Evolutionary conservation across 176 grass and related monocot genomes (phyloP).

Genomic region (Phragmites australis): DNA sequence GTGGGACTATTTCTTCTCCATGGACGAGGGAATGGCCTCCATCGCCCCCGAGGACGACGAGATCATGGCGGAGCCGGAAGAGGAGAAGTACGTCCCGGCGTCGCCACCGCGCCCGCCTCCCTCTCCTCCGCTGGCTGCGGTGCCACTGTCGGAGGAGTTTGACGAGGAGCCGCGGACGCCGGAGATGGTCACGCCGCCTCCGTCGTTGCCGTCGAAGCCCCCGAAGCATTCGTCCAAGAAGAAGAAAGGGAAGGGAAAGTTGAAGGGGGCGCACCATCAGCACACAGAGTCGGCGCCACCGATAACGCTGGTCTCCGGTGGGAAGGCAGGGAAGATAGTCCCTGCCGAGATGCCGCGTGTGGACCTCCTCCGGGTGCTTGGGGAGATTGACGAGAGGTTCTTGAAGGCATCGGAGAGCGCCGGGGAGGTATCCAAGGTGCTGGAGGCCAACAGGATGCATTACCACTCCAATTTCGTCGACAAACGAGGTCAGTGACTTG

Average conservation of each 20-base stretch:
- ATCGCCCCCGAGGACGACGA: conserved; percentile 60
- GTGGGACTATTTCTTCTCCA: conserved; percentile 94
- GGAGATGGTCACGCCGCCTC: conserved; percentile 47
- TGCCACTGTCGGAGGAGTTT: conserved; percentile 17
- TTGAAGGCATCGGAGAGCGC: conserved; percentile 83
- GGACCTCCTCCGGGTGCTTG: conserved; percentile 61
- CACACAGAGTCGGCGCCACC: conserved; percentile 70
- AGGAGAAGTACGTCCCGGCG: conserved; percentile 46
- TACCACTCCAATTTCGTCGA: conserved; percentile 97
- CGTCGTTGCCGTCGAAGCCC: conserved; percentile 50
- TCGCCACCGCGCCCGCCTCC: conserved; percentile 54
- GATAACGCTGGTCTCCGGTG: conserved; percentile 44
- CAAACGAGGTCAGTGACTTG: conserved; percentile 68
- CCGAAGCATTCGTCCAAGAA: conserved; percentile 50
- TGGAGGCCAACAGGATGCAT: conserved; percentile 97
- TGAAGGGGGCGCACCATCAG: conserved; percentile 66
- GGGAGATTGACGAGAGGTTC: conserved; percentile 79
- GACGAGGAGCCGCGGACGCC: conserved; percentile 66
- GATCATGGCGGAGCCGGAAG: conserved; percentile 42
- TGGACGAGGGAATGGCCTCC: conserved; percentile 75
- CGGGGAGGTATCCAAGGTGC: conserved; percentile 73
- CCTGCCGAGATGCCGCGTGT: conserved; percentile 42
- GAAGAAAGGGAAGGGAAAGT: conserved; percentile 51
- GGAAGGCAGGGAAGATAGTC: conserved; percentile 58
- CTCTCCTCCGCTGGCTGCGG: conserved; percentile 19